Evolutionary conservation across 2,329 filamentous ascomycete genomes (phyloP).

Genomic region (Alternaria burnsii): DNA sequence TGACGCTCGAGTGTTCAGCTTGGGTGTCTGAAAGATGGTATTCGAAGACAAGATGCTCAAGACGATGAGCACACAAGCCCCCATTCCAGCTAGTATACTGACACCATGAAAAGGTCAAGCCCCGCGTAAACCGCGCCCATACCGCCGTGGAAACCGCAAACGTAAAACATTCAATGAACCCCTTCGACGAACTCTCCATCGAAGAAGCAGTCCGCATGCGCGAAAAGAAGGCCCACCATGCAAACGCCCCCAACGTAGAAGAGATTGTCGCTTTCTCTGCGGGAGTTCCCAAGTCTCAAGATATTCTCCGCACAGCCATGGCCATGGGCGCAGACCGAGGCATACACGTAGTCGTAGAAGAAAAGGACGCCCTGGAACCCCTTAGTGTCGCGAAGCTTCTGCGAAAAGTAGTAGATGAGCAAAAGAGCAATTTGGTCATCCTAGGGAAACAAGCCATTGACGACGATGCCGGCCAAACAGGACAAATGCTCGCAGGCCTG

Average conservation of each 20-base stretch:
- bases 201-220: conserved; percentile 96
- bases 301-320: conserved; percentile 94
- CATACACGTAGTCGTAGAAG: conserved; percentile 73
- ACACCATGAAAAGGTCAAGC: conserved; percentile 65
- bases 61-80: neutral
- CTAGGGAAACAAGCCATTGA: conserved; percentile 99
- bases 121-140: conserved; percentile 73
- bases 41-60: neutral
- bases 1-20: neutral
- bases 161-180: conserved; percentile 98
- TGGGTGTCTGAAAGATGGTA: neutral
- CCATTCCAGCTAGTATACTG: neutral
- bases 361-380: conserved; percentile 81
- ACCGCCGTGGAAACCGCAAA: conserved; percentile 91
- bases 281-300: conserved; percentile 85
- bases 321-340: conserved; percentile 96
- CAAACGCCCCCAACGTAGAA: conserved; percentile 64
- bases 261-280: conserved; percentile 91
- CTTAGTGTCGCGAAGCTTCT: conserved; percentile 91
- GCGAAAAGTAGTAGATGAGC: conserved; percentile 77
- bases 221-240: conserved; percentile 70
- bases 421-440: conserved; percentile 90
- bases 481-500: conserved; percentile 95
- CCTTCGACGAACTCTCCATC: conserved; percentile 97
- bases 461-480: conserved; percentile 93